Evolutionary conservation across 345 rosid genomes (phyloP).

Genomic region (Nasturtium officinale): DNA sequence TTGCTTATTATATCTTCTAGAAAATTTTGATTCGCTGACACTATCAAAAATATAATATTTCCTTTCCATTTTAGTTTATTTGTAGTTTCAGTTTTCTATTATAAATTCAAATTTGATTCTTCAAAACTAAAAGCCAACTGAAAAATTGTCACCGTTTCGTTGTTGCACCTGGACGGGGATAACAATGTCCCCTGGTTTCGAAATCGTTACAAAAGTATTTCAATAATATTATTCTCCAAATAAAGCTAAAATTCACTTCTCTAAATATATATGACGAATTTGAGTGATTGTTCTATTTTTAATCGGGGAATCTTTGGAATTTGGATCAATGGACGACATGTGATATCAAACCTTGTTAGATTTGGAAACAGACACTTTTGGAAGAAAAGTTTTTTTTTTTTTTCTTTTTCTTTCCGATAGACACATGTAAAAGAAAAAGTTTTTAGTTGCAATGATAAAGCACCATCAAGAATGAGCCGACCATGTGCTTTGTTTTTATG

Average conservation of each 20-base stretch:
- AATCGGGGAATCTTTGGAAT: background rate
- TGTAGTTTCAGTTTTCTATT: too few relatives aligned
- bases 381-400: too few relatives aligned
- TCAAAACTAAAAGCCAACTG: background rate
- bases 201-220: background rate
- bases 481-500: conserved; percentile 32
- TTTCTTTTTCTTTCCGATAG: background rate
- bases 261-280: background rate
- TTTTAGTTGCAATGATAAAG: conserved; percentile 10
- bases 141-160: background rate
- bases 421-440: background rate
- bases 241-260: background rate
- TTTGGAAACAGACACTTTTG: conserved; percentile 3
- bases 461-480: conserved; percentile 28
- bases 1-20: background rate
- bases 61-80: too few relatives aligned
- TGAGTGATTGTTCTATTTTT: background rate
- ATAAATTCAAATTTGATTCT: background rate
- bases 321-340: background rate
- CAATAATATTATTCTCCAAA: background rate
- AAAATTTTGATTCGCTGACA: background rate
- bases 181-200: background rate
- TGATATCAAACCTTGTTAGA: conserved; percentile 23
- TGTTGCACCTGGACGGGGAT: background rate
- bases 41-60: too few relatives aligned